Evolutionary conservation across 164 flowering plant species (phyloP), one percentile per base, ranked within the genome.

Genomic region (Tinospora cordifolia): DNA sequence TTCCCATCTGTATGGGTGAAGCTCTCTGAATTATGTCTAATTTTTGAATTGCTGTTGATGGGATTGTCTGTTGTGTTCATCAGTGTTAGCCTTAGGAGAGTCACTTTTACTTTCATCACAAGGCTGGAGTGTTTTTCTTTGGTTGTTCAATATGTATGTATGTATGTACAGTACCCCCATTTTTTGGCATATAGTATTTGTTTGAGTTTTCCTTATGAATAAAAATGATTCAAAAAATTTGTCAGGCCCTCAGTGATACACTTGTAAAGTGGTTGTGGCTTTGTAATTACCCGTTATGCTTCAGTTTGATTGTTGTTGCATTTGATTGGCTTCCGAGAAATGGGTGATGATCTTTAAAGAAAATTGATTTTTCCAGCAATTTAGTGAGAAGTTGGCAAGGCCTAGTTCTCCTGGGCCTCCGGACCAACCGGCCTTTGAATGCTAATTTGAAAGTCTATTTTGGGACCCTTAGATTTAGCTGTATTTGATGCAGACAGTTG

Each of bases 1-100:
- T 51, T 84, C 90, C 15, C 69, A 74, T 69, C 67, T 70, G 1
- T 91, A 88, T 67, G 77, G 77, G 24, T 80, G 59, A 62, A 59
- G 3, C 19, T 34, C 49, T 47, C 39, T 30, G 6, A 41, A 58
- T 3, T 8, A 14, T 8, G 6, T 12, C 68, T 66, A 6, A 14
- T 10, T 44, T 4, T 24, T 17, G 21, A 12, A 25, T 12, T 22
- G 38, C 19, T 10, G 69, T 64, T 64, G 34, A 38, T 25, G 24
- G 66, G 41, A 70, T 65, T 62, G 17, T 70, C 58, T 62, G 25
- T 62, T 12, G 44, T 34, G 34, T 54, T 62, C 17, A n/a, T n/a
- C 66, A 62, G 17, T 46, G 46, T 41, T 41, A 41, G 46, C 46
- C 46, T 12, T 12, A 3, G 46, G 8, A 12, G 46, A 12, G 11